Conservation (phyloP, 192 early-diverging fungal species). For the Dispira simplex region DNA sequence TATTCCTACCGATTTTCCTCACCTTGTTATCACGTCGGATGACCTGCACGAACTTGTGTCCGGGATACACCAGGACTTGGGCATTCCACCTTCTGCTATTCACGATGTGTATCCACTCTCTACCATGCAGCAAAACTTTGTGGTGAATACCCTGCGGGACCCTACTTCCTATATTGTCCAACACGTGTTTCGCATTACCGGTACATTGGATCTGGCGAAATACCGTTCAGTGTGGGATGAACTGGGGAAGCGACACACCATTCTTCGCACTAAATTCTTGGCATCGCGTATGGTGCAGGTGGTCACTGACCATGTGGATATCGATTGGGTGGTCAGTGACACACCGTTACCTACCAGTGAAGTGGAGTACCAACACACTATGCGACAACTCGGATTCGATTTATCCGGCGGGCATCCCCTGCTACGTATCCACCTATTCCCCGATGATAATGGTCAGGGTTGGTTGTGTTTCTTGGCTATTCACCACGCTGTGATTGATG, state of each 20-base stretch:
- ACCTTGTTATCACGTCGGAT: background rate
- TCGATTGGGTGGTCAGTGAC: background rate
- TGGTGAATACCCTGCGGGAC: constrained; percentile 7
- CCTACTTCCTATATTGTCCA: constrained; percentile 7
- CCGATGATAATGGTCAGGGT: no score
- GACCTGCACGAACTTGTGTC: background rate
- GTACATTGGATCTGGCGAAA: background rate
- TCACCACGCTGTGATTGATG: constrained; percentile 9
- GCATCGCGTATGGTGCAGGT: background rate
- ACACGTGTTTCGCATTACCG: background rate
- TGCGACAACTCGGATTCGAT: no score
- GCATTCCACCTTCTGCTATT: background rate
- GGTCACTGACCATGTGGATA: background rate
- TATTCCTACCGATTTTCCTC: background rate
- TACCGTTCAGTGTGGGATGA: background rate
- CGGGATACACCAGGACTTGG: background rate
- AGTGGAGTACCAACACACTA: no score
- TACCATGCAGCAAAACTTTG: constrained; percentile 4
- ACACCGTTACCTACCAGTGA: no score
- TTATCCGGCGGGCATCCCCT: no score
- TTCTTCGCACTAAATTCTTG: constrained; percentile 7
- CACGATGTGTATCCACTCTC: background rate
- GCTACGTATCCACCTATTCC: no score
- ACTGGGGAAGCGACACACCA: background rate
- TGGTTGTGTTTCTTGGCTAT: background rate